phyloP scores from a whole-genome alignment of 768 basidiomycete species.

The Lactarius akahatsu region DNA sequence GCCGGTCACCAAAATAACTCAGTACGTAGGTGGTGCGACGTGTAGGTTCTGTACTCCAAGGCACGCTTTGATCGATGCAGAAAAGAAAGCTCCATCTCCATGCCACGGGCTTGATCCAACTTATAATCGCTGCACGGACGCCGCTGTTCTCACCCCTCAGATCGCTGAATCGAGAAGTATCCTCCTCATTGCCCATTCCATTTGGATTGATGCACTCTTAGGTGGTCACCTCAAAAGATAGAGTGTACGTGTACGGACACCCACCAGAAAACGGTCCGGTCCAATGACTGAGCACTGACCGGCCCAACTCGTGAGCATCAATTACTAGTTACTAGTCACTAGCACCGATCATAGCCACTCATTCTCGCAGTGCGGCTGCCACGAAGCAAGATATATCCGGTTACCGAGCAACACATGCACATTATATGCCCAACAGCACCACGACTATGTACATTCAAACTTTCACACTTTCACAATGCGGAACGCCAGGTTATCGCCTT shows the following conservation, averaged over 20 bases:
- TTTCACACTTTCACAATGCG: neutral
- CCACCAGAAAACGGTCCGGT: no score
- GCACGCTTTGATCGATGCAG: neutral
- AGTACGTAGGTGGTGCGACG: no score
- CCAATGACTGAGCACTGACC: no score
- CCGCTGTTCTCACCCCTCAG: neutral
- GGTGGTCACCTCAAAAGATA: no score
- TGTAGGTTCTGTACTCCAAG: neutral
- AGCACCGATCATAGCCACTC: neutral
- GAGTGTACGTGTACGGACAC: no score
- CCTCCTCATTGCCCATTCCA: neutral
- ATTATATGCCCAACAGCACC: neutral
- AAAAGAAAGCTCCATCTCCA: neutral
- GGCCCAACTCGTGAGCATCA: no score
- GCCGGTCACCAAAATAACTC: neutral
- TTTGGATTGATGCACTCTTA: neutral
- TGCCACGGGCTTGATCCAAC: no score
- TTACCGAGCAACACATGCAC: neutral
- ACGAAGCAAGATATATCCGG: neutral
- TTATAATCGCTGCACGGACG: neutral
- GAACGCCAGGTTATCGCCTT: neutral
- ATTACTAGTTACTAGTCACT: no score
- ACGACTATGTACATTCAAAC: slow-evolving; percentile 6
- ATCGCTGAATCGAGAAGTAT: neutral
- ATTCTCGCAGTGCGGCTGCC: neutral